Evolutionary conservation across 2,329 filamentous ascomycete genomes (phyloP).

Genomic region (Colletotrichum trifolii): DNA sequence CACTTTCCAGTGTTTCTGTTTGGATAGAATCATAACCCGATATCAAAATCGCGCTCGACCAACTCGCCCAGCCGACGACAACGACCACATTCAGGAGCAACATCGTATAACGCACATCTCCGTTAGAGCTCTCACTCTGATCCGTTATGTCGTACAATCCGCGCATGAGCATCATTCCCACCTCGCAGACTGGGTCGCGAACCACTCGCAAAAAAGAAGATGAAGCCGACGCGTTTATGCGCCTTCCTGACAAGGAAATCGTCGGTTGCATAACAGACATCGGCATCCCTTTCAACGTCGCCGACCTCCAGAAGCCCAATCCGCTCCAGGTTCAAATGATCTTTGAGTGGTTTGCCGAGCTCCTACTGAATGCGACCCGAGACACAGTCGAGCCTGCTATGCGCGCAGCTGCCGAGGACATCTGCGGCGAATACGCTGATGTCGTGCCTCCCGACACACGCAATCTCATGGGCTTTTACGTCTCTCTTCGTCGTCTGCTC

Average conservation of each 20-base stretch:
- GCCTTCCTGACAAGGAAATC: constrained; percentile 79
- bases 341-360: constrained; percentile 96
- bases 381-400: constrained; percentile 95
- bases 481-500: constrained; percentile 82
- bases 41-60: not conserved
- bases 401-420: constrained; percentile 88
- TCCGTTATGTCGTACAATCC: constrained; percentile 67
- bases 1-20: constrained; percentile 15
- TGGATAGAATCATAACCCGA: constrained; percentile 10
- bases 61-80: not conserved
- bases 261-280: constrained; percentile 98
- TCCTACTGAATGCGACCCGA: constrained; percentile 92
- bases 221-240: constrained; percentile 69
- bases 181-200: constrained; percentile 60
- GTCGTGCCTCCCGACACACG: constrained; percentile 88
- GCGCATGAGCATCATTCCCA: constrained; percentile 70
- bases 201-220: constrained; percentile 67
- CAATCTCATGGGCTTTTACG: constrained; percentile 96
- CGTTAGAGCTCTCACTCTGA: not conserved
- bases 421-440: constrained; percentile 86
- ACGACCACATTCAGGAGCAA: not conserved
- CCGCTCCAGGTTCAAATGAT: constrained; percentile 96
- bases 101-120: not conserved
- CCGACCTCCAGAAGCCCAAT: constrained; percentile 93
- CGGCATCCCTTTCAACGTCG: constrained; percentile 86